phyloP scores from a whole-genome alignment of 345 rosid genomes.

The Rhodamnia rubescens region DNA sequence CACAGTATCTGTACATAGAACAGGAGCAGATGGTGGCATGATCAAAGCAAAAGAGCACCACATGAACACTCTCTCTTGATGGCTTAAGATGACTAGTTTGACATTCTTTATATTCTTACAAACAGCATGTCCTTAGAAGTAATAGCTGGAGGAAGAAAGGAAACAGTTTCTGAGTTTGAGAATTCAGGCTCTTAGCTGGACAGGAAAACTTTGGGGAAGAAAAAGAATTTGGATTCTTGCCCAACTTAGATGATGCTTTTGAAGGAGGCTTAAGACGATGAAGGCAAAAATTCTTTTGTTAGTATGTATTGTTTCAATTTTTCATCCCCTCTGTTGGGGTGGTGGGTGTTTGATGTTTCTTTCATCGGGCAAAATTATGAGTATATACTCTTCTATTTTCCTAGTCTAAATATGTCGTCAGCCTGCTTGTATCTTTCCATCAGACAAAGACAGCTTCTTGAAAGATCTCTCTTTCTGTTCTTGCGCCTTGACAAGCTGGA shows the following conservation, averaged over 20 bases:
- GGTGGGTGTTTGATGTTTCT: background rate
- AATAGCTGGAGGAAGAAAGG: background rate
- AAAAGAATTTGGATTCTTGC: background rate
- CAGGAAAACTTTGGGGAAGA: background rate
- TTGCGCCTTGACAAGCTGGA: background rate
- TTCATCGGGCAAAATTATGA: background rate
- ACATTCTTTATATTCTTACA: slow-evolving; percentile 6
- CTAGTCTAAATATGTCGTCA: background rate
- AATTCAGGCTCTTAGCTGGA: background rate
- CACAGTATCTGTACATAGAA: background rate
- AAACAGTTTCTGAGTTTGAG: background rate
- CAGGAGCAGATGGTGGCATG: slow-evolving; percentile 7
- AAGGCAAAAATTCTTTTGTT: background rate
- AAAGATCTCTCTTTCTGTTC: background rate
- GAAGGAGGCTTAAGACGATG: background rate
- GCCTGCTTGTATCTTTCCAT: background rate
- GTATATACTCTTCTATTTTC: background rate
- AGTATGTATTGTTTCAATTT: background rate
- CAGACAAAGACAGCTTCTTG: background rate
- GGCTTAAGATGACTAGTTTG: background rate
- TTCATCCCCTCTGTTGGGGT: background rate
- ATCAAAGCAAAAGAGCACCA: background rate
- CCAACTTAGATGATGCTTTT: background rate
- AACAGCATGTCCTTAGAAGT: background rate
- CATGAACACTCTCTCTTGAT: background rate